Evolutionary conservation across 345 rosid species (phyloP), one percentile per base, ranked within the genome.

Genomic region (Xanthoceras sorbifolium): DNA sequence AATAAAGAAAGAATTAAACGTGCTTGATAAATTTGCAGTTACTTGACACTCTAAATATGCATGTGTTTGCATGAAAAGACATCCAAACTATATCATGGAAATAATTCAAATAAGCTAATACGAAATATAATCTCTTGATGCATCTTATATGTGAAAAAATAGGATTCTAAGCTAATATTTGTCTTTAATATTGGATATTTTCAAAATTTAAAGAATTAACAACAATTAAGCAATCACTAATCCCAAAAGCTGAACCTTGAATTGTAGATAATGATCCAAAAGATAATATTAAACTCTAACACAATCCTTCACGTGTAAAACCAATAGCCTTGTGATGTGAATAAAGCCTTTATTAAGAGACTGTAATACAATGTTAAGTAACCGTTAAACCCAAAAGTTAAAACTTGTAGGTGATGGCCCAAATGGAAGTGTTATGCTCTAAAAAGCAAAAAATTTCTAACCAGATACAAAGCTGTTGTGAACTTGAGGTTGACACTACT

Each of bases 11-110:
- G 63, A 71, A 10, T n/a, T 26, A 71, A 32, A 38, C 8, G 28
- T 6, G 32, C 10, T 23, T 59, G 66, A 23, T 23, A 69, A 5
- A 26, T 62, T 44, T 62, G 17, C 55, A 17, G 55, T 26, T 40
- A 25, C 29, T 72, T 25, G 65, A 32, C 32, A 60, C 32, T 38
- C 36, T 26, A 54, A 71, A 52, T 18, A 60, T 73, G 68, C 36
- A 57, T 6, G 18, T 40, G 50, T 63, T 59, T 9, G 55, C 5
- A 22, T 38, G 25, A 72, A 23, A 71, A 25, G 26, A 9, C 11
- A 26, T 60, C 36, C 29, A 23, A 59, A 34, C 55, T 40, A 9
- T 40, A 57, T 72, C 44, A 17, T 4, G 18, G 36, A 36, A 25
- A 18, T 60, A 59, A 36, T 32, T 72, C 9, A 25, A 59, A 25